A percentile compares a stretch with the other conserved stretches of the same genome.
These are phyloP conservation scores for Lecanoromycetidae sp. DNA, from an alignment of 2,329 filamentous ascomycete genomes.

Conservation along the genomic window DNA sequence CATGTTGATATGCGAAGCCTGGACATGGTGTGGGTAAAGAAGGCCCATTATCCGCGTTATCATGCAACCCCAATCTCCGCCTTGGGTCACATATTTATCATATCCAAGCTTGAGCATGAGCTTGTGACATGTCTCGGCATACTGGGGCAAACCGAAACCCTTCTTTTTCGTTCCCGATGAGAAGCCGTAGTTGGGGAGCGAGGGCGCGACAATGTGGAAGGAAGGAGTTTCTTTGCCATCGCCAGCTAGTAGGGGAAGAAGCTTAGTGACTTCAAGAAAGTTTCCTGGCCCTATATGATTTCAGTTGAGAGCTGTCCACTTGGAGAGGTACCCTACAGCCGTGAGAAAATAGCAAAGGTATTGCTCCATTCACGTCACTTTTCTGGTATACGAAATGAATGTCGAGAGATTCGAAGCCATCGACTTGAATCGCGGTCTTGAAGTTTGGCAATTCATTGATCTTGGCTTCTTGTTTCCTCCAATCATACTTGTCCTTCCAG, in stretches of 20 bases:
- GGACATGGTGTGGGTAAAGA: constrained; percentile 12
- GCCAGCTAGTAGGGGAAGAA: constrained; percentile 26
- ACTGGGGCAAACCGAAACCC: constrained; percentile 25
- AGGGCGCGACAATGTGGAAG: constrained; percentile 39
- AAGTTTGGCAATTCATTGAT: constrained; percentile 29
- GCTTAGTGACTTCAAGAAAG: constrained; percentile 27
- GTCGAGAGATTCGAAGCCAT: constrained; percentile 28
- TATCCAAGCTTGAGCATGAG: constrained; percentile 35
- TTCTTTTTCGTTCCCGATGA: constrained; percentile 24
- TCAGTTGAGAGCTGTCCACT: neutral
- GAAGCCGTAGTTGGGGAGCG: constrained; percentile 35
- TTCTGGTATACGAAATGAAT: constrained; percentile 31
- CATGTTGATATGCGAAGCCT: constrained; percentile 13
- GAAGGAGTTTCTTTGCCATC: constrained; percentile 23
- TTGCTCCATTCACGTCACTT: constrained; percentile 17
- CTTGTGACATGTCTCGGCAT: constrained; percentile 26
- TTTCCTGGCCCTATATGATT: constrained; percentile 28
- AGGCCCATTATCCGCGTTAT: constrained; percentile 14
- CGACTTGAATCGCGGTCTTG: constrained; percentile 27
- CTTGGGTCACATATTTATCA: constrained; percentile 16
- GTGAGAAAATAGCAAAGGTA: constrained; percentile 18
- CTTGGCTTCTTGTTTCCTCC: constrained; percentile 26
- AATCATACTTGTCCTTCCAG: constrained; percentile 29
- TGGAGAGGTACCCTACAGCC: constrained; percentile 8
- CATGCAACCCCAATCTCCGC: constrained; percentile 14